Conservation (phyloP, 345 rosid species). For the Citrus sinensis region DNA sequence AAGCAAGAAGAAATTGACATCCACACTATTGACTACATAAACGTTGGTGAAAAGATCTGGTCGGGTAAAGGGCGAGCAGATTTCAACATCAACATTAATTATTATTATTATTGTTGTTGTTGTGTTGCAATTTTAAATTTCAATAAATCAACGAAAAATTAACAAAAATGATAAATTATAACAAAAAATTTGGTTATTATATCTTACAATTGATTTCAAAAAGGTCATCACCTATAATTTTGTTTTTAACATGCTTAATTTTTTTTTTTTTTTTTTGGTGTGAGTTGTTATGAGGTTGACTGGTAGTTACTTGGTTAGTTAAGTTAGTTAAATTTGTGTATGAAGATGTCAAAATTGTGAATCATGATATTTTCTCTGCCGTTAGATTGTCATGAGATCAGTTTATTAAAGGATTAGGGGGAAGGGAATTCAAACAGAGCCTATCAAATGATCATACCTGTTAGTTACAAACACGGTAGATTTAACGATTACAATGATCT, state of each 20-base stretch:
- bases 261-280: not conserved
- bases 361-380: not conserved
- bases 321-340: conserved; percentile 12
- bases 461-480: not conserved
- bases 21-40: no score
- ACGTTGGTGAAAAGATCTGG: no score
- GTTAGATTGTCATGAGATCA: conserved; percentile 3
- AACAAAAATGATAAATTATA: not conserved
- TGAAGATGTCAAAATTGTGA: no score
- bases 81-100: no score
- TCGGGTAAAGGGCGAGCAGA: no score
- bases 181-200: not conserved
- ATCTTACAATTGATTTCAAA: not conserved
- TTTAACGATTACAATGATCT: not conserved
- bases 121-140: not conserved
- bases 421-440: not conserved
- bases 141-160: not conserved
- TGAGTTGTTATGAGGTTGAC: not conserved
- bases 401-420: not conserved
- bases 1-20: no score
- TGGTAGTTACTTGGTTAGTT: conserved; percentile 12
- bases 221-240: not conserved
- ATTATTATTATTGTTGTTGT: no score
- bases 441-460: not conserved
- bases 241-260: not conserved